These are phyloP conservation scores for Pythium monospermum DNA, from an alignment of 352 stramenopile genomes.

Conservation along the genomic window DNA sequence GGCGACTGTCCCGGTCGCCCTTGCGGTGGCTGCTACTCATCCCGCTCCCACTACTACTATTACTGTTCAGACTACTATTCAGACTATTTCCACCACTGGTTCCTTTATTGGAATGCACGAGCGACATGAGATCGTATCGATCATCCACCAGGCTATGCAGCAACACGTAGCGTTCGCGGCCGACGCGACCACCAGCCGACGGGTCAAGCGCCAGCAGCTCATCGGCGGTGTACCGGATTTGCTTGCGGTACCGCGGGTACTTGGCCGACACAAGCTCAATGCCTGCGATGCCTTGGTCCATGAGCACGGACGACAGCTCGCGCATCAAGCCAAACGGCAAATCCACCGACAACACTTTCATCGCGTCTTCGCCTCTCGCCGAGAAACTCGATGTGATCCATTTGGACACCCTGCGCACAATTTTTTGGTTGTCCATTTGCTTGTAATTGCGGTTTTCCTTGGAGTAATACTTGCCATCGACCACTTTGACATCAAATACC, in stretches of 20 bases:
- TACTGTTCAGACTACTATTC: background rate
- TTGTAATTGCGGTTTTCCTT: conserved; percentile 67
- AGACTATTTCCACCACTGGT: too few species aligned
- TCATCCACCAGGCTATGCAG: conserved; percentile 82
- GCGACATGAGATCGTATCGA: conserved; percentile 84
- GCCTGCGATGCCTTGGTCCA: conserved; percentile 52
- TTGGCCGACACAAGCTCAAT: conserved; percentile 54
- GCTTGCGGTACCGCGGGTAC: conserved; percentile 74
- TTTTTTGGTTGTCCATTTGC: conserved; percentile 68
- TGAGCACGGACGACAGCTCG: conserved; percentile 77
- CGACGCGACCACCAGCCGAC: conserved; percentile 33
- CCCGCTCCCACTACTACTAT: background rate
- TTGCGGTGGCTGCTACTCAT: conserved; percentile 13
- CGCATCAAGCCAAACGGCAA: conserved; percentile 73
- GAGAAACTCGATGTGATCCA: conserved; percentile 83
- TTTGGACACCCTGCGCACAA: conserved; percentile 79
- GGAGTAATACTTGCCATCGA: conserved; percentile 59
- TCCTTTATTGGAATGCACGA: conserved; percentile 45
- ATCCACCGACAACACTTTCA: conserved; percentile 82
- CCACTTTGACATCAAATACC: conserved; percentile 71
- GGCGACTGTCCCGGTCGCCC: conserved; percentile 16
- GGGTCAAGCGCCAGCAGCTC: conserved; percentile 59
- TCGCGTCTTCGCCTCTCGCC: conserved; percentile 62
- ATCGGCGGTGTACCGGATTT: conserved; percentile 76
- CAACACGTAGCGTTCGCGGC: conserved; percentile 68